Base-by-base conservation (phyloP, 176 grass and related monocot species). In the Poa annua region DNA sequence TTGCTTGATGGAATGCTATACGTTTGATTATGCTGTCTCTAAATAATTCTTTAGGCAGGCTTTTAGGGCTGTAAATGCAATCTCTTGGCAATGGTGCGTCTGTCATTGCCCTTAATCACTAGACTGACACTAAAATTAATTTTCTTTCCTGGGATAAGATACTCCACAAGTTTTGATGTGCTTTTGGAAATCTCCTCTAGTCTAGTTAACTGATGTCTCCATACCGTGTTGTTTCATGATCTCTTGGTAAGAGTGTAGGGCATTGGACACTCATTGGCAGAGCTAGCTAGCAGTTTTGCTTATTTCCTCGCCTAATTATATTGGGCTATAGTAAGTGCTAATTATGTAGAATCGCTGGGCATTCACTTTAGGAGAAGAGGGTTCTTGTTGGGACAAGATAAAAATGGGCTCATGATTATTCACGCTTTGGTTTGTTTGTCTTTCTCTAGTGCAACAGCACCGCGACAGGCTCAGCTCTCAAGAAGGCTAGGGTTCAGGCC, bases 371-470 rank as follows among this genome's bases (percentile, higher is more conserved):
- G 24, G 20, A 57, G 65, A 64, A 11, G 32, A 54, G 35, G 32
- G 19, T 82, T 86, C 7, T 80, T 83, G 67, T 83, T 66, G 74
- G 79, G 74, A 79, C 29, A 79, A 45, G 59, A 24, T 86, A 51
- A 83, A 83, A 78, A 86, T 85, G 33, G 63, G 24, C 70, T 87
- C 68, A 88, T 92, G 75, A 87, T 82, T 89, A 86, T 88, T 91
- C 77, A 90, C 75, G 49, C 69, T 92, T 86, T 76, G 54, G 66
- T 74, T 74, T 79, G 24, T 84, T 84, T 81, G 83, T 92, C 87
- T 88, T 83, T 92, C 83, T 92, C 86, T 85, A 98, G 96, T 91
- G 93, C 80, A 98, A 93, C 96, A 98, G 96, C 93, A 98, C 92
- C 33, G 93, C 77, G 84, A 85, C 93, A 75, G 96, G 91, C 89